Conservation (phyloP, 2,329 filamentous ascomycete species). For the Didymellaceae sp. region DNA sequence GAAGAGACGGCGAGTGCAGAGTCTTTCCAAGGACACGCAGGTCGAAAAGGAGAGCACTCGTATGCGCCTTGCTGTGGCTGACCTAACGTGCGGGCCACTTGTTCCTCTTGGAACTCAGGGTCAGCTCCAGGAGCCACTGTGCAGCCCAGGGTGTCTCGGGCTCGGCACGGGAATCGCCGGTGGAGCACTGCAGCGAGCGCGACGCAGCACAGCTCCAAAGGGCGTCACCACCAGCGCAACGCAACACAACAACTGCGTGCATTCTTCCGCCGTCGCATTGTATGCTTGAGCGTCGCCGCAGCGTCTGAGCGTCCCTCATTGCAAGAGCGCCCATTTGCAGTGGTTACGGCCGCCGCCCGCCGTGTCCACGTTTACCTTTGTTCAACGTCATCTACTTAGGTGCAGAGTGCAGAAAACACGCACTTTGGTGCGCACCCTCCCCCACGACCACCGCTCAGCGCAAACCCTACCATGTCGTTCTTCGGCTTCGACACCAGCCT, state of each 20-base stretch:
- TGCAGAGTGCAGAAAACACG: conserved; percentile 1
- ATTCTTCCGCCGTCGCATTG: conserved; percentile 6
- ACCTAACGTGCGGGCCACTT: not conserved
- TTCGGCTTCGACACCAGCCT: conserved; percentile 83
- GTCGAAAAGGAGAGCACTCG: conserved; percentile 20
- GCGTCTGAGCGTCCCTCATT: not conserved
- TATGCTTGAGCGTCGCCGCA: not conserved
- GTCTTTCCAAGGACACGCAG: conserved; percentile 7
- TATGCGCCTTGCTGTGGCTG: conserved; percentile 25
- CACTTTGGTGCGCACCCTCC: conserved; percentile 7
- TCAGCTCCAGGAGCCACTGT: not conserved
- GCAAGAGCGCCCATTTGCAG: not conserved
- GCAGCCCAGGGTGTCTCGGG: conserved; percentile 7
- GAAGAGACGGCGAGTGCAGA: conserved; percentile 3
- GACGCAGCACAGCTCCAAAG: not conserved
- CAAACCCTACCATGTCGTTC: conserved; percentile 73
- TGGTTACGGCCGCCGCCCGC: conserved; percentile 11
- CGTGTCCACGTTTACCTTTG: conserved; percentile 12
- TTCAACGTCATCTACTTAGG: conserved; percentile 31
- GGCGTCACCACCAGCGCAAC: conserved; percentile 1
- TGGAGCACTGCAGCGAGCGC: not conserved
- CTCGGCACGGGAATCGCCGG: conserved; percentile 16
- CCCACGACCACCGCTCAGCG: conserved; percentile 8
- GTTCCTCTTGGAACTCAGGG: not conserved
- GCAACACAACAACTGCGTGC: not conserved